Base-by-base conservation (phyloP, 352 stramenopile species). In the Globisporangium mamillatum region DNA sequence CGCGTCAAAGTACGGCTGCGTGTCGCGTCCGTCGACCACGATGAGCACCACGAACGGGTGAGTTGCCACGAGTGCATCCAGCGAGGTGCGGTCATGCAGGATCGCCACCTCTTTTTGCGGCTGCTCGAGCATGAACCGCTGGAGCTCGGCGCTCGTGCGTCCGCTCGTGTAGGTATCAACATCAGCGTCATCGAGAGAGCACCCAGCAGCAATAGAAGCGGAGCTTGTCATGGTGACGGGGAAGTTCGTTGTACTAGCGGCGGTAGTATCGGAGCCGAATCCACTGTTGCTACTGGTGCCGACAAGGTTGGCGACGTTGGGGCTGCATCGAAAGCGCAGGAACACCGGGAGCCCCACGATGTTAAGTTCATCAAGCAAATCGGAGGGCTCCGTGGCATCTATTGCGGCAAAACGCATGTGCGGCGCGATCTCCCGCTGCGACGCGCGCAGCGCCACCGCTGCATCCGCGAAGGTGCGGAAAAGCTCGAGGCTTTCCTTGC, bases 81-180 rank as follows among this genome's bases (percentile, higher is more conserved):
- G 60, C 27, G 70, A 41, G 1, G 24, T 4, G 1, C 27, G 64
- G 6, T 73, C 67, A 1, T 29, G 27, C 20, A 84, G 14, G 20
- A 69, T 25, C 4, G 67, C 9, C 4, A 73, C 50, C n/a, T 79
- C 60, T 7, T 71, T 68, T 16, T 71, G 55, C 4, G 77, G 75
- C 55, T 74, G 41, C 12, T 68, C 70, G 14, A 79, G 63, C 54
- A 78, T 70, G 54, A 74, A 82, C 6, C 75, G 73, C 65, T 79
- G 77, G 50, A 84, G 64, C 62, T 82, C 75, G 38, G 72, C 72
- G 69, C 75, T 84, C 4, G 70, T 74, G 12, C 72, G 63, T 5
- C 75, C 73, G 32, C 75, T 75, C 12, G 44, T 66, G 71, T 84
- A 84, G 25, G 66, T 36, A 34, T 76, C 64, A 18, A 79, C 38